Base-by-base conservation (phyloP, 2,329 filamentous ascomycete species). In the Pseudopithomyces chartarum region DNA sequence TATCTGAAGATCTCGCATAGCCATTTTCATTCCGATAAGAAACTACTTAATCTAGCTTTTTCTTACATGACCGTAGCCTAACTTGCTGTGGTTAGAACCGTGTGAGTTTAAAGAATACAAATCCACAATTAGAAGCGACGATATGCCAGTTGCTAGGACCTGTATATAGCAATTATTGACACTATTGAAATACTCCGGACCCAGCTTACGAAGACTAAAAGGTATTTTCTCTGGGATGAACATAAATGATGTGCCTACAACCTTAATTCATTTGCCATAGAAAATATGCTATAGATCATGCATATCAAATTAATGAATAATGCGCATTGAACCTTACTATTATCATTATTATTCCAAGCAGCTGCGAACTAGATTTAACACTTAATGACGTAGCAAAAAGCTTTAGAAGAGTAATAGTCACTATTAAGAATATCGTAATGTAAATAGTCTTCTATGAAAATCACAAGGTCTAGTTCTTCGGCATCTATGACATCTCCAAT, bases 131-230 rank as follows among this genome's bases (percentile, higher is more conserved):
- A 62, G 60, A 13, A 44, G 34, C 36, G 52, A 2, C 46, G 62
- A 63, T 17, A 57, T 52, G 20, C 55, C 61, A 47, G 97, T 78
- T 6, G 93, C 94, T 53, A 96, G 84, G 13, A 97, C 84, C 76
- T 97, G 93, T 57, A 97, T 81, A 68, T 90, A 88, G 75, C 97
- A 97, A 74, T 98, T 98, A 54, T 94, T 94, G n/a, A 97, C 87
- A 3, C 94, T 94, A 59, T 92, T 90, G 47, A 97, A 83, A 39
- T 91, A 85, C 45, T 87, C 84, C 1, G 93, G 93, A 0, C 94
- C 94, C 8, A 91, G 84, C 52, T 84, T 80, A n/a, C 91, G 91
- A 20, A 97, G 83, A 5, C 91, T 96, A 76, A 91, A 96, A 0
- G 94, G 93, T 0, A 97, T 60, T 58, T 47, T 36, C 19, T 61